Evolutionary conservation across 2,329 filamentous ascomycete species (phyloP), one percentile per base, ranked within the genome.

Genomic region (Colletotrichum melonis): DNA sequence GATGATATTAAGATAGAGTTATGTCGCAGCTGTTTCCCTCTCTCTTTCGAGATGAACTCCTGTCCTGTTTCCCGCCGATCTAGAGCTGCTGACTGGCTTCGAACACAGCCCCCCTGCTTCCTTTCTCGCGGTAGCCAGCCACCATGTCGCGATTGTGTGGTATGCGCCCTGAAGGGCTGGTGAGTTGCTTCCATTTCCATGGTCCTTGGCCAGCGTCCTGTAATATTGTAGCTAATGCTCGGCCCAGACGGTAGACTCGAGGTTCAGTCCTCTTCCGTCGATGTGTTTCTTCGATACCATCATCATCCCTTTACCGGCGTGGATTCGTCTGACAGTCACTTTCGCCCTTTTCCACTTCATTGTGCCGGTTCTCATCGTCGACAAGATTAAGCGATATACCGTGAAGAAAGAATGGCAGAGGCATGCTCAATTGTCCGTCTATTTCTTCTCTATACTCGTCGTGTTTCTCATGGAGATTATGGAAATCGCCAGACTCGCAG

Each of bases 261-360:
- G 58, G 46, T 75, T 71, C 32, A 46, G 66, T 19, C 75, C 75
- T 24, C 74, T 79, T 9, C 77, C 77, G 12, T 78, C 78, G 16
- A 78, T 77, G 54, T 79, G 78, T 74, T 78, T 78, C 68, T 79
- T 79, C 72, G 78, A 79, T 70, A 63, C 68, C 14, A 56, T 78
- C 32, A 68, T 79, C 11, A 74, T 73, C 6, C 78, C 78, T 6
- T 68, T 78, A 26, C 78, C 78, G 12, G 75, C 78, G 7, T 78
- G 76, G 77, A 66, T 77, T 4, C 71, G 76, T 54, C 70, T 78
- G 22, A 63, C 68, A 12, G 28, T 77, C n/a, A 72, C 76, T 26
- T 74, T 78, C 32, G 66, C 73, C 11, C 38, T 76, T 7, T 71
- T 78, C 54, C 59, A 73, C 35, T 54, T 78, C 22, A 63, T 74